Evolutionary conservation across 176 grass and related monocot genomes (phyloP).

Genomic region (Puya raimondii): DNA sequence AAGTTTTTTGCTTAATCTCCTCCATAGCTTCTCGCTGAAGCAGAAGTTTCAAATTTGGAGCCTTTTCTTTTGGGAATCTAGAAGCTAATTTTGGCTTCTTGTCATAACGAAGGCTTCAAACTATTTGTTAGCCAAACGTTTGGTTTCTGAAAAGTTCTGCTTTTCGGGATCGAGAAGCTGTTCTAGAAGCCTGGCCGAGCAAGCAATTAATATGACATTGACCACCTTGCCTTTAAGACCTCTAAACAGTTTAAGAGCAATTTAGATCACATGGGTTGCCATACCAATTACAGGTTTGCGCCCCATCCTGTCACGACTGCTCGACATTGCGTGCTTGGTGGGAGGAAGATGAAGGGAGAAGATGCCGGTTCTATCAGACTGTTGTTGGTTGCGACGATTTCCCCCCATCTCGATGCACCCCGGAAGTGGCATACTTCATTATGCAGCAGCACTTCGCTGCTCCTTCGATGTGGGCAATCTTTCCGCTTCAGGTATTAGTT

Average conservation of each 20-base stretch:
- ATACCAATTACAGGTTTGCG: slow-evolving; percentile 75
- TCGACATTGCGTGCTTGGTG: slow-evolving; percentile 94
- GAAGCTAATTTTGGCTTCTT: too few species aligned
- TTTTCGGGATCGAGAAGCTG: too few species aligned
- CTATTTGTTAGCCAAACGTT: too few species aligned
- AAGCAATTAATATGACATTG: too few species aligned
- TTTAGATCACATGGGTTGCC: neutral
- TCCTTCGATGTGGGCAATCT: slow-evolving; percentile 98
- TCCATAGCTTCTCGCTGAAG: too few species aligned
- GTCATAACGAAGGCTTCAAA: too few species aligned
- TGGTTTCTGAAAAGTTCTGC: too few species aligned
- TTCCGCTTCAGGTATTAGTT: slow-evolving; percentile 72
- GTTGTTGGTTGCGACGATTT: slow-evolving; percentile 56
- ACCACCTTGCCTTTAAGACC: too few species aligned
- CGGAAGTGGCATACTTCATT: slow-evolving; percentile 76
- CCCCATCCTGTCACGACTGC: slow-evolving; percentile 97
- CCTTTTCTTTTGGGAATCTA: too few species aligned
- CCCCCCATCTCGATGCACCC: slow-evolving; percentile 65
- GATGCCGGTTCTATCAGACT: slow-evolving; percentile 51
- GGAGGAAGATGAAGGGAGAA: slow-evolving; percentile 87
- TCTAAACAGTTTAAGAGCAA: neutral
- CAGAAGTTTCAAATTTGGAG: too few species aligned
- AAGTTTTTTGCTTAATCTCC: too few species aligned
- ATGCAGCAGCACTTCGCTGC: slow-evolving; percentile 77
- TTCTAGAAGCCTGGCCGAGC: too few species aligned